phyloP scores from a whole-genome alignment of 2,329 filamentous ascomycete species.

The Claviceps sp. region DNA sequence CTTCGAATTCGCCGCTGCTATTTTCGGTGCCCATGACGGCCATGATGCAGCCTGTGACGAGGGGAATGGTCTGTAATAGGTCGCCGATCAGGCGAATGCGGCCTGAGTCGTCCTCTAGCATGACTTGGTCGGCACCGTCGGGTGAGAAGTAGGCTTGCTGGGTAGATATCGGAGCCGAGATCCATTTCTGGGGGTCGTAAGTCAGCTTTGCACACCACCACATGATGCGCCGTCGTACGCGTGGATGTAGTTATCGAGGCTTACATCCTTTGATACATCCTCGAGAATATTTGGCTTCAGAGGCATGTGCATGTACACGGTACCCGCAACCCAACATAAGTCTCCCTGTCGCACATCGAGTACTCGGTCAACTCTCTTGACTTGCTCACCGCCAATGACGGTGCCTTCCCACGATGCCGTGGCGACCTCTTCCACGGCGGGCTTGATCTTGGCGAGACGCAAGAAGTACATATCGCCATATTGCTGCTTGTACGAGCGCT shows the following conservation, averaged over 20 bases:
- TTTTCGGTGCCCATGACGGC: conserved; percentile 95
- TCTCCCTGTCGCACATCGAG: conserved; percentile 92
- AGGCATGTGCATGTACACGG: conserved; percentile 94
- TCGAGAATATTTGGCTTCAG: conserved; percentile 93
- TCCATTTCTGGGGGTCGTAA: conserved; percentile 56
- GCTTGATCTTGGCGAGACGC: conserved; percentile 76
- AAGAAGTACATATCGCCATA: conserved; percentile 97
- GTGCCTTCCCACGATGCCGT: conserved; percentile 64
- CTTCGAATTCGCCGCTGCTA: conserved; percentile 78
- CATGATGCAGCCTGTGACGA: conserved; percentile 88
- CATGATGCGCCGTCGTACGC: background rate
- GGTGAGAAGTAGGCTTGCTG: conserved; percentile 62
- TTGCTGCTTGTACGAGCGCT: conserved; percentile 78
- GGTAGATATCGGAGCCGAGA: conserved; percentile 64
- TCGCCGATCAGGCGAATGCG: conserved; percentile 67
- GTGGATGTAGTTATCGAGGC: conserved; percentile 9
- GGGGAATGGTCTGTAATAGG: conserved; percentile 49
- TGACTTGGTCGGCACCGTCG: conserved; percentile 51
- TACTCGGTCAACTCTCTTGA: conserved; percentile 69
- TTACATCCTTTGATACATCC: conserved; percentile 82
- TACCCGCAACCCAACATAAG: conserved; percentile 89
- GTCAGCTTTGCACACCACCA: background rate
- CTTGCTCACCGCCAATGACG: conserved; percentile 63
- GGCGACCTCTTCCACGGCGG: conserved; percentile 63
- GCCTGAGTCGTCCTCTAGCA: conserved; percentile 93